Conservation (phyloP, 495 filamentous ascomycete species). For the Platismatia glauca region DNA sequence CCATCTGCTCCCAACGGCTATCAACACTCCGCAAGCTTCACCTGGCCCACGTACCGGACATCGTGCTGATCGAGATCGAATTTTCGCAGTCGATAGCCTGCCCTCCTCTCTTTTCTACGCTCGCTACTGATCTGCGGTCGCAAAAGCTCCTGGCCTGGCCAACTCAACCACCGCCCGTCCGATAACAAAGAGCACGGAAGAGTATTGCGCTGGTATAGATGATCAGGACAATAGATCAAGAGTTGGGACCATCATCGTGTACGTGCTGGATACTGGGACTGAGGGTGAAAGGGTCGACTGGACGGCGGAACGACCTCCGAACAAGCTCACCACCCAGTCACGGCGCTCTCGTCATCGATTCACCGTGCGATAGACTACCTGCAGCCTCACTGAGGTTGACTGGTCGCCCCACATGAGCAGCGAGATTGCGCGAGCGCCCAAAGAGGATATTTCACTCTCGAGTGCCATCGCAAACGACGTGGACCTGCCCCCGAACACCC, state of each 20-base stretch:
- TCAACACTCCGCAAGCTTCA: background rate
- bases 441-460: constrained; percentile 25
- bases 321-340: constrained; percentile 2
- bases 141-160: constrained; percentile 10
- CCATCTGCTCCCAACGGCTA: constrained; percentile 10
- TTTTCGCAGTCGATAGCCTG: background rate
- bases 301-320: background rate
- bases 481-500: constrained; percentile 18
- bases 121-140: constrained; percentile 5
- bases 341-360: background rate
- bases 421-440: constrained; percentile 34
- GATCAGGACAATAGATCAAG: constrained; percentile 6
- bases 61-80: background rate
- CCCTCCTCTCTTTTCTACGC: background rate
- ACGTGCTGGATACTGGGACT: constrained; percentile 4
- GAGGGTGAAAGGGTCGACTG: background rate
- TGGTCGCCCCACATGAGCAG: constrained; percentile 41
- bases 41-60: background rate
- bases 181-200: background rate
- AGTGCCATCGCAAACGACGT: constrained; percentile 22
- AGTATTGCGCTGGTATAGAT: constrained; percentile 7
- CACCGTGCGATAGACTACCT: constrained; percentile 8
- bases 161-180: background rate
- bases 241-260: constrained; percentile 9
- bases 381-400: constrained; percentile 16